Base-by-base conservation (phyloP, 208 protist genomes). In the Leishmania turanica region DNA sequence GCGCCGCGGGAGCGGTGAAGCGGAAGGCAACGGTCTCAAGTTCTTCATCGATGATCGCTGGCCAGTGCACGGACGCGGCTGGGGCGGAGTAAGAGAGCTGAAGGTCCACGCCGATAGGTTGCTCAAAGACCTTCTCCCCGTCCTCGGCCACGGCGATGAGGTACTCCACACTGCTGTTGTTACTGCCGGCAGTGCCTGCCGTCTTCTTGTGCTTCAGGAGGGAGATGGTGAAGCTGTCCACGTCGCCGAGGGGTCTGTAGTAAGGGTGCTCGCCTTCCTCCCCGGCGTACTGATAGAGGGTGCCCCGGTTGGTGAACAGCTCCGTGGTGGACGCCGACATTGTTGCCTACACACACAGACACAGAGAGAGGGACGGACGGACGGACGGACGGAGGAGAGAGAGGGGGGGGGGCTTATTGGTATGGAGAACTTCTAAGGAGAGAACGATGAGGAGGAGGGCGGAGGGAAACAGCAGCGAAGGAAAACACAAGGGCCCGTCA, bases 1-100 rank as follows among this genome's bases (percentile, higher is more conserved):
- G 65, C 45, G 21, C 79, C 51, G 24, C 40, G 31, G 74, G 73
- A 19, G 85, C 83, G 37, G 74, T 77, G 82, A 95, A 95, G 76
- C 83, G 83, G 60, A 95, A 92, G 31, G 88, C 91, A 31, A 95
- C 69, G 2, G 49, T 64, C 65, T 88, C 68, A 13, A 90, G 51
- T 40, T 87, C 76, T 49, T 77, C 81, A 34, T 92, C 89, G 27
- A 95, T 86, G 21, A 88, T 71, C 3, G 88, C 82, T 13, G 78
- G 49, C 91, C 91, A 95, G 75, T 91, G 89, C 65, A 92, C 87
- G 40, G 91, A 94, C 74, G 77, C 74, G 1, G 76, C 75, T 19
- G 78, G 75, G n/a, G 72, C 49, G 6, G 79, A 79, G 80, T 91
- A 91, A 13, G 70, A 78, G 51, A 93, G 80, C n/a, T 84, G 85